phyloP scores from a whole-genome alignment of 2,329 filamentous ascomycete genomes.

The Fusarium sp. region DNA sequence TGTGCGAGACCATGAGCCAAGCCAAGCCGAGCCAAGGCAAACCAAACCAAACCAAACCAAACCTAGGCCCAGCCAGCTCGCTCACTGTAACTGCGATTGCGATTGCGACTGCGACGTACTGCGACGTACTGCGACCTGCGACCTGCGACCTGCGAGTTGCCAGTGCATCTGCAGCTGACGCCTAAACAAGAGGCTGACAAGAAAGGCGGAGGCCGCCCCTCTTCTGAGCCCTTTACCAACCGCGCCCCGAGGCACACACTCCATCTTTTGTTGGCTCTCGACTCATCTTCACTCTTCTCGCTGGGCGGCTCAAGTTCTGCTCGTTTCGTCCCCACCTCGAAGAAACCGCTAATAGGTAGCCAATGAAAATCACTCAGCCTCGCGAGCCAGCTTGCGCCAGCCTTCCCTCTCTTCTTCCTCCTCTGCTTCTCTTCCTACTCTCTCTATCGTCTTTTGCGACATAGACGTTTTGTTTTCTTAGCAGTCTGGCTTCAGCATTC shows the following conservation, averaged over 20 bases:
- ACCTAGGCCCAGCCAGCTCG: constrained; percentile 28
- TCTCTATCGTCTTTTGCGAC: constrained; percentile 18
- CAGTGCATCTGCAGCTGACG: not conserved
- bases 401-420: constrained; percentile 41
- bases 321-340: constrained; percentile 23
- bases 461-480: constrained; percentile 3
- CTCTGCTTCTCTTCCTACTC: constrained; percentile 17
- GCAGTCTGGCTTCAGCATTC: constrained; percentile 18
- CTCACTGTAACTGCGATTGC: constrained; percentile 7
- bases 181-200: constrained; percentile 39
- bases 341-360: constrained; percentile 29
- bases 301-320: not conserved
- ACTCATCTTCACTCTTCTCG: not conserved
- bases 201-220: constrained; percentile 40
- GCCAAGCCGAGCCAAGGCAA: too few relatives aligned
- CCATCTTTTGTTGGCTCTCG: constrained; percentile 25
- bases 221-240: constrained; percentile 15
- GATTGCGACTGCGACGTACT: too few relatives aligned
- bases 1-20: constrained; percentile 2
- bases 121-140: too few relatives aligned
- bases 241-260: constrained; percentile 5
- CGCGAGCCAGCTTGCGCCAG: constrained; percentile 34
- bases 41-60: not conserved
- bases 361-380: constrained; percentile 37
- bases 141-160: not conserved